These are phyloP conservation scores for Aegilops umbellulata DNA, from an alignment of 176 grass and related monocot genomes.

Conservation along the genomic window DNA sequence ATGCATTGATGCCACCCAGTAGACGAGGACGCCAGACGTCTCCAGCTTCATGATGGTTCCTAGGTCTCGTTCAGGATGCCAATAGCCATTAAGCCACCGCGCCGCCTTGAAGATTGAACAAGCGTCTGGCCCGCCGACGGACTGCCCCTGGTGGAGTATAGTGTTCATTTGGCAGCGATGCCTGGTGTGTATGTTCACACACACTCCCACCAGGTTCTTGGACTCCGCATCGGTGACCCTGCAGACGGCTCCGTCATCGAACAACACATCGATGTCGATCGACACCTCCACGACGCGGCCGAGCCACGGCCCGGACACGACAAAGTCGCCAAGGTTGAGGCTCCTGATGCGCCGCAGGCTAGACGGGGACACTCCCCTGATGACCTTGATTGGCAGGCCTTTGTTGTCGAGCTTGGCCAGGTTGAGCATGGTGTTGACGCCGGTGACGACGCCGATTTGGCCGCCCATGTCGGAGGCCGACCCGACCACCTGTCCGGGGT, in stretches of 20 bases:
- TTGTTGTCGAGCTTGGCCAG: neutral
- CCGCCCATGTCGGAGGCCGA: neutral
- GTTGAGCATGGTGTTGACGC: neutral
- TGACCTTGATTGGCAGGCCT: neutral
- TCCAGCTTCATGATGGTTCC: neutral
- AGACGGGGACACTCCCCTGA: neutral
- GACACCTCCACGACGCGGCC: neutral
- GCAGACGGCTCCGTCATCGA: slow-evolving; percentile 14
- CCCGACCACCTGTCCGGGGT: neutral
- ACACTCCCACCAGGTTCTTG: neutral
- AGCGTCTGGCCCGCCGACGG: neutral
- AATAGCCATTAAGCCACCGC: slow-evolving; percentile 8
- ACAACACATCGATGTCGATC: neutral
- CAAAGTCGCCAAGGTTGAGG: neutral
- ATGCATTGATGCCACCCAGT: neutral
- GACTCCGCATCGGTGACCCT: neutral
- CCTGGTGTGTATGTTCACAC: fast-evolving
- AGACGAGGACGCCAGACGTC: neutral
- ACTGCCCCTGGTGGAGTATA: neutral
- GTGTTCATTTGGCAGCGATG: neutral
- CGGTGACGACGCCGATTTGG: neutral
- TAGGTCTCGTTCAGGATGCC: neutral
- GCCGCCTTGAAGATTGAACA: neutral
- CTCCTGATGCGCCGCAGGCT: neutral
- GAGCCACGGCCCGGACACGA: neutral